Evolutionary conservation across 352 stramenopile genomes (phyloP), one percentile per base, ranked within the genome.

Genomic region (Phytophthora tentaculata): DNA sequence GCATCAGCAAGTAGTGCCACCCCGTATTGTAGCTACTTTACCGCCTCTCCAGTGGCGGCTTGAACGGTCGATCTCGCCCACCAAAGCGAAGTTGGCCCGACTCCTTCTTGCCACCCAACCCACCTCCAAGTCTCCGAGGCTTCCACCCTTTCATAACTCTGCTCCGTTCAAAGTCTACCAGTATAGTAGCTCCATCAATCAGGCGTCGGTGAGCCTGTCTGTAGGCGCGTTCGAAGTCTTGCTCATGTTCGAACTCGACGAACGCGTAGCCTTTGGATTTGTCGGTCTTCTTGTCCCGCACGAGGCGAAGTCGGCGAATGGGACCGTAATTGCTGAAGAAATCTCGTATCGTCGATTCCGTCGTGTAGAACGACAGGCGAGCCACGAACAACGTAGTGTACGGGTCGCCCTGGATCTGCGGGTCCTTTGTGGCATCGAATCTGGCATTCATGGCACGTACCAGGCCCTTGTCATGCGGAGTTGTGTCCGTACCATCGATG

Each of bases 81-180:
- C 88, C 88, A 70, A 96, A 96, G 44, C 88, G 88, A 9, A 96
- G 76, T 66, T 96, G 88, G 0, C 88, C 88, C 0, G 86, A 94
- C 73, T 96, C 83, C 63, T 94, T 94, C 14, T 73, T 73, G 0
- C 88, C 86, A 3, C 88, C 84, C n/a, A 96, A 70, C 6, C 88
- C 88, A 9, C 88, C 88, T 16, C 88, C 88, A 16, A 96, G 65
- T n/a, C 88, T 81, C 9, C 88, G 76, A 5, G 88, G 88, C 28
- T 96, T 96, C 88, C 88, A 96, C 1, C 81, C 84, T 14, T 79
- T 76, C 84, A 96, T 93, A 32, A 92, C 81, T 29, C 88, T 79
- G 53, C 80, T 80, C 35, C 88, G 84, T 61, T 95, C 88, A 60
- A 79, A 95, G 37, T 94, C 88, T 39, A 94, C 88, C 13, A 95